Evolutionary conservation across 2,329 filamentous ascomycete genomes (phyloP).

Genomic region (Zelopaecilomyces penicillatus): DNA sequence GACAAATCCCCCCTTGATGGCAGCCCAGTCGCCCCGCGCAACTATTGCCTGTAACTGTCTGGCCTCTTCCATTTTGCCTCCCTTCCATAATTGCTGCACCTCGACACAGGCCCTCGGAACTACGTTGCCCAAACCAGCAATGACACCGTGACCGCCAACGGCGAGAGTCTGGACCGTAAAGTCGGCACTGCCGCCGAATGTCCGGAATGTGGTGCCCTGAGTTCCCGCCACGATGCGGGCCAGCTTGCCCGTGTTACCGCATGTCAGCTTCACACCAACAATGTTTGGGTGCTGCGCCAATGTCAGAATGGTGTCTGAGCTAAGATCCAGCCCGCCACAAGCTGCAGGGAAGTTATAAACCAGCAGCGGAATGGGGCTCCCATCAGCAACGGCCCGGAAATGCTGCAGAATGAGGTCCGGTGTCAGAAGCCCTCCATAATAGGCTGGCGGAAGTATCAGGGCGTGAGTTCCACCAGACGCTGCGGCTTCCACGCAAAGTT

Average conservation of each 20-base stretch:
- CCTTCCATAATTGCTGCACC: slow-evolving; percentile 50
- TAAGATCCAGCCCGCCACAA: slow-evolving; percentile 47
- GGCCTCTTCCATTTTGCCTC: slow-evolving; percentile 51
- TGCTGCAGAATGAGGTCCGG: slow-evolving; percentile 49
- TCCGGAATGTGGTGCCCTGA: slow-evolving; percentile 44
- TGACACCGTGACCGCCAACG: slow-evolving; percentile 62
- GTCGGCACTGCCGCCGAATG: slow-evolving; percentile 65
- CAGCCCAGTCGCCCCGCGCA: slow-evolving; percentile 60
- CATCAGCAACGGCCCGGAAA: slow-evolving; percentile 54
- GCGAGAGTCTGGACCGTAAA: slow-evolving; percentile 64
- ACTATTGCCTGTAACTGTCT: slow-evolving; percentile 55
- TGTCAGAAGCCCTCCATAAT: slow-evolving; percentile 55
- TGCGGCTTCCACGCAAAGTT: slow-evolving; percentile 56
- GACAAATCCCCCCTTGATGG: slow-evolving; percentile 60
- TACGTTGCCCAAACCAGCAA: slow-evolving; percentile 64
- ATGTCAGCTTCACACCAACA: slow-evolving; percentile 55
- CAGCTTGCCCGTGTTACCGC: slow-evolving; percentile 56
- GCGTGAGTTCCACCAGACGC: slow-evolving; percentile 58
- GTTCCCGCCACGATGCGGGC: slow-evolving; percentile 39
- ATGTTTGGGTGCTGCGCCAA: slow-evolving; percentile 49
- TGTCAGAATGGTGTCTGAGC: slow-evolving; percentile 46
- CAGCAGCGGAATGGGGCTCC: slow-evolving; percentile 48
- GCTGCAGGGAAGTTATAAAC: slow-evolving; percentile 58
- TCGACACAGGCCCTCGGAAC: slow-evolving; percentile 56
- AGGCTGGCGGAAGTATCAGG: slow-evolving; percentile 60